phyloP scores from a whole-genome alignment of 306 rosid genomes.

The Lablab purpureus region DNA sequence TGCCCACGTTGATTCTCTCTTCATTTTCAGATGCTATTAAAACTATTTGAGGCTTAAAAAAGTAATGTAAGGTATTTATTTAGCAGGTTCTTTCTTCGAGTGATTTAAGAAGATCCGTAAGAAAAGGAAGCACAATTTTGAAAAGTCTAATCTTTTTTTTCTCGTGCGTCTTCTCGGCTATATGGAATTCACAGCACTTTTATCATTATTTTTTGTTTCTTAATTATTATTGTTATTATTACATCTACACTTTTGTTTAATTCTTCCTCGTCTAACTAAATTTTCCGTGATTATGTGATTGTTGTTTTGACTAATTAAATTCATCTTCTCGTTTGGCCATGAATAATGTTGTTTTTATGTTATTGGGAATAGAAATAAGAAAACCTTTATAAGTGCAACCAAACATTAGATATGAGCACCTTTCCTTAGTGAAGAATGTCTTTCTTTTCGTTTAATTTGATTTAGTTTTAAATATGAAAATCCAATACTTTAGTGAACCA shows the following conservation, averaged over 20 bases:
- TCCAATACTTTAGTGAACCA: not conserved
- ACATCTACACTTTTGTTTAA: not conserved
- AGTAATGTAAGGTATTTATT: not conserved
- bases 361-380: not conserved
- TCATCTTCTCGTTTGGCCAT: not conserved
- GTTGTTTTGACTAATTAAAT: conserved; percentile 2
- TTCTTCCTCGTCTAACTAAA: not conserved
- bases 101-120: conserved; percentile 63
- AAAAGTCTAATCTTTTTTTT: not conserved
- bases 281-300: not conserved
- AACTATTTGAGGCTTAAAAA: conserved; percentile 10
- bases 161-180: too few relatives aligned
- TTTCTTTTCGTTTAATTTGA: not conserved
- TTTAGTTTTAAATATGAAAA: not conserved
- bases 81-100: not conserved
- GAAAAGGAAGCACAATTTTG: conserved; percentile 39
- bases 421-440: not conserved
- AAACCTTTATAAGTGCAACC: not conserved
- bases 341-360: not conserved
- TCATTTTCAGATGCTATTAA: conserved; percentile 40
- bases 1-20: conserved; percentile 55
- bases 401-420: not conserved
- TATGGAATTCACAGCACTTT: too few relatives aligned
- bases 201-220: not conserved
- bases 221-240: conserved; percentile 11